Base-by-base conservation (phyloP, 179 eudicot species). In the Spergularia azorica region DNA sequence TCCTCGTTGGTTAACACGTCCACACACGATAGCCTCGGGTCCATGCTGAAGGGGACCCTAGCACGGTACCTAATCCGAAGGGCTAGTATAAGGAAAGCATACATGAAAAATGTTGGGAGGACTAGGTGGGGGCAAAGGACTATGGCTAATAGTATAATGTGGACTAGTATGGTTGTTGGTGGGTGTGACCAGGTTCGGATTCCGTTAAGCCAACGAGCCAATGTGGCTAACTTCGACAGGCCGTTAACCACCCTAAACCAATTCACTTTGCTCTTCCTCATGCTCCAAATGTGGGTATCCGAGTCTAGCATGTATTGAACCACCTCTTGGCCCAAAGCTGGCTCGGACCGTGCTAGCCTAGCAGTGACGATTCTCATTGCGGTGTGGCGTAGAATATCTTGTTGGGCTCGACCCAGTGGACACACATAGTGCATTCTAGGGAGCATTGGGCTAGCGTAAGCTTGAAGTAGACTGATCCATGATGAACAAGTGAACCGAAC, bases 341-440 rank as follows among this genome's bases (percentile, higher is more conserved):
- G 98, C 67, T 94, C 95, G 5, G 97, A 90, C 26, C 97, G 86
- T 21, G 91, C 93, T 38, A 92, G 67, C 70, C 95, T 86, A 8
- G 87, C 83, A 0, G 90, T 87, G 8, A 93, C 95, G 1, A 92
- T 92, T 56, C 83, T 84, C 95, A 93, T 93, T 0, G 98, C 95
- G 0, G 89, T 88, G 84, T 93, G 92, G 52, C 98, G 86, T 67
- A 93, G 43, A 26, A 93, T 87, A 71, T 93, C 98, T 71, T 92
- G 98, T 48, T 92, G 97, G 8, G 93, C 89, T 5, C 92, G 87
- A 2, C 95, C 90, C 57, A 93, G 64, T 2, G 95, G 98, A 59
- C 89, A 79, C 6, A 92, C 90, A 63, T 93, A 93, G 64, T 93
- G 98, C 98, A 93, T 93, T 68, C 95, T 82, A 8, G 98, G 98